Evolutionary conservation across 2,329 filamentous ascomycete species (phyloP), one percentile per base, ranked within the genome.

Genomic region (Fusarium napiforme): DNA sequence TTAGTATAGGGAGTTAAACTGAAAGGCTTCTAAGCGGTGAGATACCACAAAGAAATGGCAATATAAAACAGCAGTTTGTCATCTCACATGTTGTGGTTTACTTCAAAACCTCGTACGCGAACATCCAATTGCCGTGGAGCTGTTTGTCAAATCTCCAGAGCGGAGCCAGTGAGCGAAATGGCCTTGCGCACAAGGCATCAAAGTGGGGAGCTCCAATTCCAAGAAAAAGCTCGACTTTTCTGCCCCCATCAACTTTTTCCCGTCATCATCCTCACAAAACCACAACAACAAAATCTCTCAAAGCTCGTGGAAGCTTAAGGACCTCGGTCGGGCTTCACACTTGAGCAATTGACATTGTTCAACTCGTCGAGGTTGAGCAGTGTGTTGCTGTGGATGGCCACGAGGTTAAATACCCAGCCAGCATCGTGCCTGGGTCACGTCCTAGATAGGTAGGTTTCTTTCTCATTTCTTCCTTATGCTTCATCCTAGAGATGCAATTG

Each of bases 151-250:
- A 68, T 49, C 23, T 45, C 49, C 23, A 6, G 26, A 64, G 64
- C 40, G 64, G 64, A 60, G 52, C n/a, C 19, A 15, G 23, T 45
- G 26, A 37, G 4, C 34, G 14, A 7, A 49, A 11, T 69, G 65
- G 78, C 78, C 77, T 79, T 77, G 77, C 72, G 77, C 77, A 73
- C 73, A 69, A 79, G 77, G 78, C 78, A 78, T 67, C 74, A 78
- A 78, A 75, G 77, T 78, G 77, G 77, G 64, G 75, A 73, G 75
- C 75, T 77, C 69, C 69, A 75, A 68, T 71, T 64, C 69, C 60
- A 75, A 64, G 32, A 52, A 76, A 78, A 78, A 76, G 69, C 69
- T 76, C 72, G 58, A 65, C 32, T 73, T 68, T 73, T 69, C 60
- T 62, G 43, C 32, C 52, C 49, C 53, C n/a, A 28, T 52, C 50